These are phyloP conservation scores for Trichosporon coremiiforme DNA, from an alignment of 1,284 basidiomycete species.

Conservation along the genomic window DNA sequence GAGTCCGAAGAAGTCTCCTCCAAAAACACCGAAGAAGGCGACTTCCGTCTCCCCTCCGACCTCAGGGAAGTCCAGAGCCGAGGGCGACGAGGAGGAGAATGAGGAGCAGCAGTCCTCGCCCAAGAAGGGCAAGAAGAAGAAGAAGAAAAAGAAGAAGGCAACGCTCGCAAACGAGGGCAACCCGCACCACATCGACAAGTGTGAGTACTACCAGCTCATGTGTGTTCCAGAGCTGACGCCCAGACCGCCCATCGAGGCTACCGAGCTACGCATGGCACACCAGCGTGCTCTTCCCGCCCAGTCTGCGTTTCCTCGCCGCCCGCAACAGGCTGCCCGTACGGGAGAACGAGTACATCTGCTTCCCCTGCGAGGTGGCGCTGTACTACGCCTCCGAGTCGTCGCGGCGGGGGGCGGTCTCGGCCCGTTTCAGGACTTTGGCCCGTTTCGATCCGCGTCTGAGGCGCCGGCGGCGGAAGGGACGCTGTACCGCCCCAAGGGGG, in stretches of 20 bases:
- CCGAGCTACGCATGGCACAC: conserved; percentile 35
- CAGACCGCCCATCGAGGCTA: conserved; percentile 52
- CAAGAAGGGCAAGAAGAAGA: conserved; percentile 57
- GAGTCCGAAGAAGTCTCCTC: background rate
- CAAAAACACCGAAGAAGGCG: background rate
- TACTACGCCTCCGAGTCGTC: conserved; percentile 73
- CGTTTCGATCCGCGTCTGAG: conserved; percentile 68
- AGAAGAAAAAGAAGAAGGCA: conserved; percentile 85
- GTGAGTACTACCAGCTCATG: conserved; percentile 36
- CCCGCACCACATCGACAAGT: conserved; percentile 82
- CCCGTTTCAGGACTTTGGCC: conserved; percentile 74
- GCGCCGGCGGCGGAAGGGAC: conserved; percentile 43
- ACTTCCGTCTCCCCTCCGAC: background rate
- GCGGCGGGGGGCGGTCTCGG: conserved; percentile 68
- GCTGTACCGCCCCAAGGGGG: conserved; percentile 28
- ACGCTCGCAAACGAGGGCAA: conserved; percentile 83
- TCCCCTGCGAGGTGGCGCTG: conserved; percentile 80
- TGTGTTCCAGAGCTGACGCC: conserved; percentile 18
- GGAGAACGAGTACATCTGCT: conserved; percentile 82
- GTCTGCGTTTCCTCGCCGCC: conserved; percentile 40
- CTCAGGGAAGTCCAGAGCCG: conserved; percentile 1
- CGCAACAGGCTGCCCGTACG: conserved; percentile 57
- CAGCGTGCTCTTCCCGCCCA: conserved; percentile 51
- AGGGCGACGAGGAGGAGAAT: conserved; percentile 27
- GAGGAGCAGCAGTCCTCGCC: background rate